Conservation (phyloP, 805 yeast species). For the Metschnikowia amazonensis region DNA sequence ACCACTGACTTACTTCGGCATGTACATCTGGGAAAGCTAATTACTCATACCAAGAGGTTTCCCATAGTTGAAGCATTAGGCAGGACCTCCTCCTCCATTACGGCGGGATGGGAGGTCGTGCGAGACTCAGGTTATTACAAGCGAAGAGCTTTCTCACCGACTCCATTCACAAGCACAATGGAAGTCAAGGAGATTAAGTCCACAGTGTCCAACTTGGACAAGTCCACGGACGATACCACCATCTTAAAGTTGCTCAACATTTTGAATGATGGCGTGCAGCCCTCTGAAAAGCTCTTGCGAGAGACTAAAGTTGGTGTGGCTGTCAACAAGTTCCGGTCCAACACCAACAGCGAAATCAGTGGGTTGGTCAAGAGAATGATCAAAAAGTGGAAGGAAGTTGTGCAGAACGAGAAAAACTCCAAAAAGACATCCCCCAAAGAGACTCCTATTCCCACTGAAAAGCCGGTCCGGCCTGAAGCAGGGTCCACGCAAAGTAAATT, state of each 20-base stretch:
- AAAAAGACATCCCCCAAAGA: conserved; percentile 22
- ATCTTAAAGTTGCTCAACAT: conserved; percentile 62
- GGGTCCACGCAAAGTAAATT: conserved; percentile 34
- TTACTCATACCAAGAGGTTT: too few relatives aligned
- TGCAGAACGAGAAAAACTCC: conserved; percentile 57
- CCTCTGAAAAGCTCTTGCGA: conserved; percentile 80
- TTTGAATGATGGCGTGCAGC: conserved; percentile 68
- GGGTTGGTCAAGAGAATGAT: conserved; percentile 77
- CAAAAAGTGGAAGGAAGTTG: conserved; percentile 85
- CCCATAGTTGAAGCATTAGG: too few relatives aligned
- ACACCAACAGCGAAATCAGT: conserved; percentile 62
- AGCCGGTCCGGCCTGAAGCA: conserved; percentile 13
- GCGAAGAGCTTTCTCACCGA: conserved; percentile 1
- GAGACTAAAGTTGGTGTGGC: conserved; percentile 97
- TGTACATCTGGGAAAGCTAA: too few relatives aligned
- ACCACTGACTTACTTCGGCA: too few relatives aligned
- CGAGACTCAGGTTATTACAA: background rate
- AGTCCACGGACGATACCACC: conserved; percentile 58
- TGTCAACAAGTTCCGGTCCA: conserved; percentile 80
- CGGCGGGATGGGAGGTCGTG: conserved; percentile 5
- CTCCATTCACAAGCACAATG: conserved; percentile 33
- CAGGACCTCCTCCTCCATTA: too few relatives aligned
- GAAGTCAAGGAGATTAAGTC: conserved; percentile 70
- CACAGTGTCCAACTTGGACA: conserved; percentile 69
- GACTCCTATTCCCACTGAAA: conserved; percentile 7